Conservation (phyloP, 345 rosid species). For the Syzygium aromaticum region DNA sequence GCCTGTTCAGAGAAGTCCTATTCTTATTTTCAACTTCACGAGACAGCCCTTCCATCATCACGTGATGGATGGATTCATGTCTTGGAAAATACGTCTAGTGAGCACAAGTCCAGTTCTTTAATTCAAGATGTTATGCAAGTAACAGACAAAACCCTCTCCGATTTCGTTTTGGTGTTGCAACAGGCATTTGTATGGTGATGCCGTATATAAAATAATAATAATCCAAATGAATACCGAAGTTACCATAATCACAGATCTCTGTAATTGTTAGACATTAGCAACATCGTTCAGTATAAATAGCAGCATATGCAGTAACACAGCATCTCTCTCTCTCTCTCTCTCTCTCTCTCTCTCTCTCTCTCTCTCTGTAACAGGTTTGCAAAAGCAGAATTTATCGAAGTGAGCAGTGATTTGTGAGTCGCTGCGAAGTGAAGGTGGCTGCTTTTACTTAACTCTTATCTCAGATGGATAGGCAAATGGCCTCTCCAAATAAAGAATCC, state of each 20-base stretch:
- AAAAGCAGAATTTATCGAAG: not conserved
- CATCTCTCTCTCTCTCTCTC: not conserved
- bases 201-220: not conserved
- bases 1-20: not conserved
- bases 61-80: not conserved
- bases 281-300: not conserved
- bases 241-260: not conserved
- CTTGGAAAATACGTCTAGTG: not conserved
- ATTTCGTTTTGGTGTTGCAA: not conserved
- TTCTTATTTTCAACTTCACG: not conserved
- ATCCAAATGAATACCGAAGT: not conserved
- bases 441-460: not conserved
- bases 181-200: not conserved
- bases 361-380: not conserved
- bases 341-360: not conserved
- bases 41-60: not conserved
- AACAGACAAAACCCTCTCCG: not conserved
- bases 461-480: not conserved
- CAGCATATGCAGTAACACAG: not conserved
- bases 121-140: not conserved
- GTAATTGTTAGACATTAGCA: not conserved
- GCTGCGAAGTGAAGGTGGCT: not conserved
- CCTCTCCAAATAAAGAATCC: not conserved
- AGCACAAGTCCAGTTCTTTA: not conserved
- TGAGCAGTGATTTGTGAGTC: not conserved